A percentile compares a stretch with the other conserved stretches of the same genome.
Evolutionary conservation across 228 moss, liverwort and hornwort species (phyloP).

Genomic region (Sphagnum fallax): DNA sequence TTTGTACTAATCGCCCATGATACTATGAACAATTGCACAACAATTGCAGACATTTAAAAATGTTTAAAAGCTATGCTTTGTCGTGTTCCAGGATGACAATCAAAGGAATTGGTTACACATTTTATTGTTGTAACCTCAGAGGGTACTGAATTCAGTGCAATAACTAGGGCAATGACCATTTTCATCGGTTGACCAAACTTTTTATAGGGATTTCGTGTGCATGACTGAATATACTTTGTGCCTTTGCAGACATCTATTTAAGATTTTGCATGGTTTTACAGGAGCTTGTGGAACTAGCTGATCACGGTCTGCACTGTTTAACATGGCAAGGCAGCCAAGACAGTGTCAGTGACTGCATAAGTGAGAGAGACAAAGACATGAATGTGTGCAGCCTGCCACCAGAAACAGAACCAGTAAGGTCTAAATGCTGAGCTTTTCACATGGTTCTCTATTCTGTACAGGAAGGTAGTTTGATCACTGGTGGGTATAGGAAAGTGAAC

Average conservation of each 20-base stretch:
- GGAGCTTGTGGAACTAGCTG: constrained; percentile 52
- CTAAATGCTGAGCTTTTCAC: neutral
- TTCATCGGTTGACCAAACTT: neutral
- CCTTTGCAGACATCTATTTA: neutral
- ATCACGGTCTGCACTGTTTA: constrained; percentile 30
- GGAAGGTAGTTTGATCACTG: too few relatives aligned
- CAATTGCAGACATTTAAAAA: too few relatives aligned
- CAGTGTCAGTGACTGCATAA: neutral
- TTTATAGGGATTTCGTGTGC: neutral
- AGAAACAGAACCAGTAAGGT: neutral
- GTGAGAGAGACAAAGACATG: constrained; percentile 2
- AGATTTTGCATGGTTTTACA: constrained; percentile 16
- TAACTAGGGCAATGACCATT: neutral
- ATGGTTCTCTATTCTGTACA: neutral
- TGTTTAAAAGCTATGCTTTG: too few relatives aligned
- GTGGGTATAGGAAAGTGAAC: too few relatives aligned
- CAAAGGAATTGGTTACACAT: neutral
- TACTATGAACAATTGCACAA: too few relatives aligned
- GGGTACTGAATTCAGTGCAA: neutral
- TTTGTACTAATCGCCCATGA: too few relatives aligned
- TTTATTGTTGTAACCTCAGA: neutral
- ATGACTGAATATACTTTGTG: neutral
- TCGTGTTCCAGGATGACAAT: too few relatives aligned
- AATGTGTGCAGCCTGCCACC: neutral
- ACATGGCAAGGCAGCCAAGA: constrained; percentile 24